phyloP scores from a whole-genome alignment of 2,329 filamentous ascomycete genomes.

The Colletotrichum salicis region DNA sequence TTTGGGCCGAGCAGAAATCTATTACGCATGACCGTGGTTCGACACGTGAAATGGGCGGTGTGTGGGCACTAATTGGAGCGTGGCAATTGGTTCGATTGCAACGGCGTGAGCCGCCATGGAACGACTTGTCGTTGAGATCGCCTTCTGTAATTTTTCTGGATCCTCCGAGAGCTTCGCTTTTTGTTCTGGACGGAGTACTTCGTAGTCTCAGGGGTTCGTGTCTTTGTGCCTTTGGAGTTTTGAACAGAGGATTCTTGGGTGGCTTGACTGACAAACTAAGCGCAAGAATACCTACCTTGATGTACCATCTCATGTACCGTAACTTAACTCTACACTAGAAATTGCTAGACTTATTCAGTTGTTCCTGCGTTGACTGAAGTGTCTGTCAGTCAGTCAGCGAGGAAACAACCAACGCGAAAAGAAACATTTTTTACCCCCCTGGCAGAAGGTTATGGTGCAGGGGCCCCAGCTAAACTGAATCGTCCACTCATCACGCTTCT shows the following conservation, averaged over 20 bases:
- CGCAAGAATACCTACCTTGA: neutral
- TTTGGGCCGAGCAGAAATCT: conserved; percentile 20
- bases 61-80: conserved; percentile 26
- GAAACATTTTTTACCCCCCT: neutral
- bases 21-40: conserved; percentile 34
- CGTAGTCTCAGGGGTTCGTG: neutral
- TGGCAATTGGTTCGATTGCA: conserved; percentile 21
- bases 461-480: conserved; percentile 20
- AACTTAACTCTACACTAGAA: no score
- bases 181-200: neutral
- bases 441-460: conserved; percentile 2
- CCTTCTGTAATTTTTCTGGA: conserved; percentile 31
- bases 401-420: neutral
- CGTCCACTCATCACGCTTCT: conserved; percentile 25
- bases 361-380: neutral
- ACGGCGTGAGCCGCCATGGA: conserved; percentile 31
- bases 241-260: neutral
- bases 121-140: conserved; percentile 34
- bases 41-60: conserved; percentile 35
- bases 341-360: neutral
- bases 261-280: neutral
- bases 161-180: conserved; percentile 8
- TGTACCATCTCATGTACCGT: neutral
- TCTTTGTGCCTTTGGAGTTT: neutral
- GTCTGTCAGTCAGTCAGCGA: neutral